phyloP scores from a whole-genome alignment of 2,329 filamentous ascomycete species.

The Aspergillus pseudoterreus region DNA sequence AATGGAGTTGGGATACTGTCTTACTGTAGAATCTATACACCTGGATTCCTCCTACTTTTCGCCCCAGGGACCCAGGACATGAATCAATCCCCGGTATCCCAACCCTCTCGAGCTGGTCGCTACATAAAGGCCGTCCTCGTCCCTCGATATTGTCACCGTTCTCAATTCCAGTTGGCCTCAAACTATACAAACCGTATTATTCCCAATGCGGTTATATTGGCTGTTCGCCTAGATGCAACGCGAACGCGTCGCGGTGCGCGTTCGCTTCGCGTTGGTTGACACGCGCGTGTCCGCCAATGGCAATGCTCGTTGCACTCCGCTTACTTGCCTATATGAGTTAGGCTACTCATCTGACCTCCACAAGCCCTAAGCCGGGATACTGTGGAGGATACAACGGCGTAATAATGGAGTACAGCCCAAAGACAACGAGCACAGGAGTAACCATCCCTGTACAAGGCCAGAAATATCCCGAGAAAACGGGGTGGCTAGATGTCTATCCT shows the following conservation, averaged over 20 bases:
- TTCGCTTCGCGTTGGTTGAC: neutral
- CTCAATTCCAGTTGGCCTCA: neutral
- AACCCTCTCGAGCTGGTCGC: constrained; percentile 3
- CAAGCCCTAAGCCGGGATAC: neutral
- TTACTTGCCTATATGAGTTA: neutral
- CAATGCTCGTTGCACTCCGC: constrained; percentile 22
- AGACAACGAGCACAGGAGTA: neutral
- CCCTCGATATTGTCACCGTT: neutral
- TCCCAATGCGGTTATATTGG: constrained; percentile 13
- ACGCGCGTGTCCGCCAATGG: constrained; percentile 9
- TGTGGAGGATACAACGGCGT: neutral
- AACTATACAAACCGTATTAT: neutral
- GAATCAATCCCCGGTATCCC: constrained; percentile 4
- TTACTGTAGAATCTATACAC: neutral
- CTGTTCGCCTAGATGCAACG: neutral
- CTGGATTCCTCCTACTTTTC: constrained; percentile 10
- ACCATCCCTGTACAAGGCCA: neutral
- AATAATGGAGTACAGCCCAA: neutral
- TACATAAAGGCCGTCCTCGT: constrained; percentile 2
- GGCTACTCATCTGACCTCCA: neutral
- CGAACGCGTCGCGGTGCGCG: constrained; percentile 11
- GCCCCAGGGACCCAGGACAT: constrained; percentile 1
- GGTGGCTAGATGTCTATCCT: constrained; percentile 5
- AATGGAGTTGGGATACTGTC: constrained; percentile 1
- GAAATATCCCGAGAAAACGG: constrained; percentile 3